Evolutionary conservation across 1,139 yeast genomes (phyloP), one percentile per base, ranked within the genome.

Genomic region (Debaryomyces singareniensis): DNA sequence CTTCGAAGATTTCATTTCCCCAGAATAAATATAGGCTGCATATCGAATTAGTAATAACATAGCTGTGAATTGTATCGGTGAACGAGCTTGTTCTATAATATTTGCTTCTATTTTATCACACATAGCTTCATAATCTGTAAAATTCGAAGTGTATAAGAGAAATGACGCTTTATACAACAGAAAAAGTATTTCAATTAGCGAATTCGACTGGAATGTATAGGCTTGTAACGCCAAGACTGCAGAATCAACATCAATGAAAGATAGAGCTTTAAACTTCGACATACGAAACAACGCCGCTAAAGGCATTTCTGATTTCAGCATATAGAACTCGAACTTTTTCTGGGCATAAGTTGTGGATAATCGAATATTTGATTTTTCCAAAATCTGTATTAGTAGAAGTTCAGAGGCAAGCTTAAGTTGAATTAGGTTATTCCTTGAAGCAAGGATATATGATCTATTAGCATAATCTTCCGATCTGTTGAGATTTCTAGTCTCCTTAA

Each of bases 391-490:
- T 27, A 53, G 53, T 15, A 67, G 37, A 28, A 59, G 46, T 29
- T 65, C 67, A 22, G 60, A 40, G 20, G 48, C 45, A 15, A 63
- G 48, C 28, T 49, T 47, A 13, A 50, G 29, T 3, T 34, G 33
- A 1, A 33, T 20, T n/a, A 52, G 35, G 14, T 43, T 37, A 35
- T 52, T 56, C 30, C 69, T 47, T 9, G 47, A 40, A 5, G 71
- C 52, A 4, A 69, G 38, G 1, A 53, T 40, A 2, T 67, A 45
- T 2, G 74, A 70, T 35, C 49, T 51, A 26, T 50, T 52, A n/a
- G 61, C 51, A 32, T 59, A 61, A 2, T 52, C 57, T 18, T 65
- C 67, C 0, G 77, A 75, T 16, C 49, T 38, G 23, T 56, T 58
- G 10, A 49, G 36, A 33, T 61, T 58, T 10, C 49, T 50, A 0